Evolutionary conservation across 805 yeast genomes (phyloP).

Genomic region (Cyberlindnera maritima): DNA sequence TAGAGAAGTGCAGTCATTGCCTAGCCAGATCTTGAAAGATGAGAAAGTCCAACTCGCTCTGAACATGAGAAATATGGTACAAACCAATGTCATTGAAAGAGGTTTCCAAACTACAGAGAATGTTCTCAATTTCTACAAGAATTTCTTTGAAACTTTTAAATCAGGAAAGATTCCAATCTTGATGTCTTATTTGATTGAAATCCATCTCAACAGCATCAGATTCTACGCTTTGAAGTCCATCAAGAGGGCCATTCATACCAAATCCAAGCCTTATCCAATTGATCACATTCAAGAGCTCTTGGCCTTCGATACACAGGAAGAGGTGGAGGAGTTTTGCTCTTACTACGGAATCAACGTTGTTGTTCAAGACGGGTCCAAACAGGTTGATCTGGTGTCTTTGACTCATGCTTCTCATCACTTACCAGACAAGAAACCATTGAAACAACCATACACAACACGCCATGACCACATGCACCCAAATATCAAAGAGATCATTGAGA

Average conservation of each 20-base stretch:
- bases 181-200: conserved; percentile 71
- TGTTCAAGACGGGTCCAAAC: conserved; percentile 31
- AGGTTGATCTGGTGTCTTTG: conserved; percentile 43
- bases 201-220: conserved; percentile 75
- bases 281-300: conserved; percentile 46
- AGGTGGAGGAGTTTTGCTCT: conserved; percentile 53
- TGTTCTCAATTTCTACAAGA: conserved; percentile 53
- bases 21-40: conserved; percentile 51
- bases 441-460: conserved; percentile 43
- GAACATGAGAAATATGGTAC: conserved; percentile 60
- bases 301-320: conserved; percentile 63
- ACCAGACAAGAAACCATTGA: conserved; percentile 39
- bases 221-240: conserved; percentile 69
- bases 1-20: conserved; percentile 67
- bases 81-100: conserved; percentile 55
- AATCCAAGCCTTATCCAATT: conserved; percentile 62
- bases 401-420: conserved; percentile 34
- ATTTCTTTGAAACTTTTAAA: conserved; percentile 59
- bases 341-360: conserved; percentile 56
- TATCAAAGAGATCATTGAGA: conserved; percentile 34
- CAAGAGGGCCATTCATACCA: conserved; percentile 63
- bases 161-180: conserved; percentile 58
- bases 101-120: conserved; percentile 54
- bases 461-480: conserved; percentile 38
- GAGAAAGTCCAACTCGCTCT: conserved; percentile 67